These are phyloP conservation scores for Wickerhamiella parazyma DNA, from an alignment of 805 yeast genomes.

Conservation along the genomic window DNA sequence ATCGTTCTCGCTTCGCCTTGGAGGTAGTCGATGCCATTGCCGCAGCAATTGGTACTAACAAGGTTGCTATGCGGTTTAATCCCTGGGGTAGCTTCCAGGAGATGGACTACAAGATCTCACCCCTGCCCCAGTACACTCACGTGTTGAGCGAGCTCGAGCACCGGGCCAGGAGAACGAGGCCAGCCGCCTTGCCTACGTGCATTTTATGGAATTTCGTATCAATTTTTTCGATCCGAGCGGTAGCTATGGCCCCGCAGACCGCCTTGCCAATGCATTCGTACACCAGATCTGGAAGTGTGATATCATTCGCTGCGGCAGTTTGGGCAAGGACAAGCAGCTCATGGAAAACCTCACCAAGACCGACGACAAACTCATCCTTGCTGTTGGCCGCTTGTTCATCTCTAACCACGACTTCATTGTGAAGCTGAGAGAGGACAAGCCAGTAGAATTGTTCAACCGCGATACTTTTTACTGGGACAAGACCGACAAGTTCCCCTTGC, in stretches of 20 bases:
- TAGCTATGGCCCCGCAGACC: conserved; percentile 4
- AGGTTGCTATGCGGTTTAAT: conserved; percentile 28
- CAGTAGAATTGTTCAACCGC: conserved; percentile 35
- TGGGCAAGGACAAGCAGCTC: conserved; percentile 12
- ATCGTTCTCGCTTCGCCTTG: conserved; percentile 37
- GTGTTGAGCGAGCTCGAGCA: conserved; percentile 31
- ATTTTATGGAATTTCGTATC: conserved; percentile 36
- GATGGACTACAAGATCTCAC: conserved; percentile 21
- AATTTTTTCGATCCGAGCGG: conserved; percentile 16
- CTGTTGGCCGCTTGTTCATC: conserved; percentile 37
- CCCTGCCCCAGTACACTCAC: conserved; percentile 32
- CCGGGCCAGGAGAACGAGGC: conserved; percentile 25
- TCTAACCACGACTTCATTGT: conserved; percentile 43
- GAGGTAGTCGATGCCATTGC: conserved; percentile 36
- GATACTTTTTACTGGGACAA: conserved; percentile 32
- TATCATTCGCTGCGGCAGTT: conserved; percentile 18
- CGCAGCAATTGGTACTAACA: conserved; percentile 26
- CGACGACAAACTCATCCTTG: conserved; percentile 25
- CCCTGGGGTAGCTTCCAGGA: conserved; percentile 28
- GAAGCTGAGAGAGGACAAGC: conserved; percentile 30
- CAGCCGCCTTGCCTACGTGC: conserved; percentile 31
- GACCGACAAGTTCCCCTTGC: conserved; percentile 11
- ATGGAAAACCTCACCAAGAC: neutral
- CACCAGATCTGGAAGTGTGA: conserved; percentile 17
- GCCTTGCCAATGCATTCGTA: conserved; percentile 13